A percentile compares a stretch with the other conserved stretches of the same genome.
Evolutionary conservation across 768 basidiomycete species (phyloP).

Genomic region (Trametes coccinea): DNA sequence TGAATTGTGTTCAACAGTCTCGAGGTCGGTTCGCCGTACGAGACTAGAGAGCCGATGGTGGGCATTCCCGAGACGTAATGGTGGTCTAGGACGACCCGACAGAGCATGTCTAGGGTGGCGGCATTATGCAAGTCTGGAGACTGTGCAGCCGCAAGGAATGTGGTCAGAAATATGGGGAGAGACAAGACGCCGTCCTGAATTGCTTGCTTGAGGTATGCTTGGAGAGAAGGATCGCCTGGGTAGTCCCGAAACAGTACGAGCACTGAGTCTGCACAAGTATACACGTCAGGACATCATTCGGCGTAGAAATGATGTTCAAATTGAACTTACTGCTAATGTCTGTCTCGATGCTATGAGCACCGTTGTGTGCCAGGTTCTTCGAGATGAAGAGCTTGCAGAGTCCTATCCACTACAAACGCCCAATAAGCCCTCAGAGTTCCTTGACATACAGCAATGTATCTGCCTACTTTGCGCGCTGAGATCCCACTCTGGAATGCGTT

Average conservation of each 20-base stretch:
- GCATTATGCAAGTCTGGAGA: slow-evolving; percentile 63
- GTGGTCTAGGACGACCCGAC: slow-evolving; percentile 60
- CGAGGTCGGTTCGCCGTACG: slow-evolving; percentile 49
- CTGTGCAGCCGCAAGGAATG: slow-evolving; percentile 65
- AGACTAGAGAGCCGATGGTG: slow-evolving; percentile 55
- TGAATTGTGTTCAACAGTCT: slow-evolving; percentile 55
- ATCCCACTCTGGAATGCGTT: slow-evolving; percentile 76
- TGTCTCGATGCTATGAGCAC: slow-evolving; percentile 47
- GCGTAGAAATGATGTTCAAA: neutral
- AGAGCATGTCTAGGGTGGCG: slow-evolving; percentile 70
- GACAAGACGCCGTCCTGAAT: slow-evolving; percentile 58
- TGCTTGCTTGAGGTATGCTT: slow-evolving; percentile 62
- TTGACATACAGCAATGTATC: neutral
- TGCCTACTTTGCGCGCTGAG: slow-evolving; percentile 58
- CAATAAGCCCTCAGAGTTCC: neutral
- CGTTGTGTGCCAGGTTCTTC: slow-evolving; percentile 44
- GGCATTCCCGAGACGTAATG: slow-evolving; percentile 60
- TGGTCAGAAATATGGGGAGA: slow-evolving; percentile 58
- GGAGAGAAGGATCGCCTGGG: slow-evolving; percentile 69
- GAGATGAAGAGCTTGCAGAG: slow-evolving; percentile 63
- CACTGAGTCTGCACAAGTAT: slow-evolving; percentile 57
- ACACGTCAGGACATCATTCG: neutral
- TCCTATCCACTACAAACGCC: slow-evolving; percentile 57
- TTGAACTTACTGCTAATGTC: slow-evolving; percentile 59
- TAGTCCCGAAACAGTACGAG: slow-evolving; percentile 66